Percentiles rank a stretch among this genome's conserved stretches.
Conservation (phyloP, 129 eudicot species). For the Erigeron canadensis region DNA sequence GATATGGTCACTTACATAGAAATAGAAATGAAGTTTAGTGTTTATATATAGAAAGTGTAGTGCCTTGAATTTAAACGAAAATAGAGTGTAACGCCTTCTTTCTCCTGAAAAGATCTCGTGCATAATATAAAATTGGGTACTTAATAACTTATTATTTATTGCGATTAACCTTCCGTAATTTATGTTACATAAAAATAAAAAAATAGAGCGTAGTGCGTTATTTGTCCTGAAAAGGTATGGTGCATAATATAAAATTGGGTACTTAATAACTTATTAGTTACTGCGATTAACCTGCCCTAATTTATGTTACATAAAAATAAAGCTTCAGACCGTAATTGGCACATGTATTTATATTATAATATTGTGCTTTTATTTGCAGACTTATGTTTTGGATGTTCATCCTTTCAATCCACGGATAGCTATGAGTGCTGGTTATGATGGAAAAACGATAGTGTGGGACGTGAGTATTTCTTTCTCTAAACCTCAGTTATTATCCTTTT, state of each 20-base stretch:
- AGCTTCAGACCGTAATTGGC: neutral
- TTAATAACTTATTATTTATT: neutral
- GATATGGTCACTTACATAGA: neutral
- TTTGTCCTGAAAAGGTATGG: neutral
- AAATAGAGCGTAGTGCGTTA: neutral
- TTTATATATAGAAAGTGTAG: neutral
- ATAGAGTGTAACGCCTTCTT: neutral
- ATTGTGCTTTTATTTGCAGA: slow-evolving; percentile 43
- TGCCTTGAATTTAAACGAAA: neutral
- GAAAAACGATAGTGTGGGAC: slow-evolving; percentile 95
- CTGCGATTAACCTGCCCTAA: neutral
- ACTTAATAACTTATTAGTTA: neutral
- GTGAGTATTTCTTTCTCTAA: slow-evolving; percentile 49
- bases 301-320: neutral
- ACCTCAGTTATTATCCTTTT: slow-evolving; percentile 10
- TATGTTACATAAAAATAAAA: neutral
- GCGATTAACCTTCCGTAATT: neutral
- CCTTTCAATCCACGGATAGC: slow-evolving; percentile 98
- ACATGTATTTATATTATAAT: slow-evolving; percentile 17
- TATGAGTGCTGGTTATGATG: slow-evolving; percentile 99
- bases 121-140: neutral
- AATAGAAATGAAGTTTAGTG: neutral
- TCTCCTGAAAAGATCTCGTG: neutral
- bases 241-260: neutral
- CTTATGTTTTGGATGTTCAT: slow-evolving; percentile 97